Base-by-base conservation (phyloP, 805 yeast genomes). In the Cyberlindnera petersonii region DNA sequence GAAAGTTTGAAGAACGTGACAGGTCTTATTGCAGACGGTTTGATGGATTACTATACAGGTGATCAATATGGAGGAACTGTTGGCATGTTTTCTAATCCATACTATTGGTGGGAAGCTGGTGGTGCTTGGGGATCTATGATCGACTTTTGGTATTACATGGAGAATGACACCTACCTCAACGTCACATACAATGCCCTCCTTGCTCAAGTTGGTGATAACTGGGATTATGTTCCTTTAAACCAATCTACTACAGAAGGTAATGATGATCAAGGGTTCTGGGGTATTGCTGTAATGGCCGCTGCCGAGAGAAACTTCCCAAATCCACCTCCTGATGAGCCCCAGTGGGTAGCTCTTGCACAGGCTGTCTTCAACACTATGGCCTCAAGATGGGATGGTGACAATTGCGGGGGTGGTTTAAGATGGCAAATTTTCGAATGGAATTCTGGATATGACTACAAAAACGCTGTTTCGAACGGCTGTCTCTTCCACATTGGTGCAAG, bases 181-280 rank as follows among this genome's bases (percentile, higher is more conserved):
- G 44, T 71, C 28, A 71, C 84, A 43, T 74, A 71, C 53, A 64
- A 67, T 14, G 82, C 87, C 7, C 54, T 86, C 50, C 59, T 72
- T 40, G 74, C 71, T 53, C 96, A 86, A 62, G 76, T 70, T 17
- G 86, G 86, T 47, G 63, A 69, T 9, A 69, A 74, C 55, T 60
- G 71, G 58, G 81, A 84, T 60, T 87, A 81, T 60, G 72, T 86
- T 52, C 96, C 96, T 2, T 62, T 79, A 31, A 86, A 86, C 64
- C 94, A 86, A 59, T 73, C 87, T 9, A 72, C 82, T 8, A 79
- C 93, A 2, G 95, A 86, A 62, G 96, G 96, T 61, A 86, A 86
- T 57, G 96, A 86, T 69, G 96, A 86, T 69, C 96, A 86, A 64
- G 95, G 86, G 0, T 83, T 87, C 57, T 86, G 96, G 96, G 96